Conservation (phyloP, 495 filamentous ascomycete species). For the Penicillium nucicola region DNA sequence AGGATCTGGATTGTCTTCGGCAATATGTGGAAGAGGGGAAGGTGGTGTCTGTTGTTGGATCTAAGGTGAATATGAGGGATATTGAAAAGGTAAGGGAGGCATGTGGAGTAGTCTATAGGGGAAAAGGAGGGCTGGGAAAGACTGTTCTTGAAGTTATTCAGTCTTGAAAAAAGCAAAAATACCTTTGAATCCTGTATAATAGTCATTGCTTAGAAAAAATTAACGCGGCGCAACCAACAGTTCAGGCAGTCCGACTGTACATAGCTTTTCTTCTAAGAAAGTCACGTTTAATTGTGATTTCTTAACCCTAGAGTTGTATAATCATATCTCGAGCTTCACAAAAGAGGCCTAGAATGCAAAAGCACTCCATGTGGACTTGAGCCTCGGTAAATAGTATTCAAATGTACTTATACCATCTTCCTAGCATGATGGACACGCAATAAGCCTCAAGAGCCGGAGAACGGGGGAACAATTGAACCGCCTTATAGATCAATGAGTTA, state of each 20-base stretch:
- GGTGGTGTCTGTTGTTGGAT: conserved; percentile 41
- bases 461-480: background rate
- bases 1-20: conserved; percentile 39
- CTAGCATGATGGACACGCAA: background rate
- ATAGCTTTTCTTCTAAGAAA: no score
- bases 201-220: no score
- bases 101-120: conserved; percentile 42
- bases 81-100: conserved; percentile 40
- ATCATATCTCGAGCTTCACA: no score
- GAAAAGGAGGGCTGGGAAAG: conserved; percentile 54
- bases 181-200: no score
- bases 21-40: conserved; percentile 41
- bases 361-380: background rate
- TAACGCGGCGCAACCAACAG: no score
- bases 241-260: no score
- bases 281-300: no score
- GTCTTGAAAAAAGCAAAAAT: no score
- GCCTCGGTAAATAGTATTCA: background rate
- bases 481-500: background rate
- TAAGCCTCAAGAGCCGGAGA: background rate
- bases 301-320: no score
- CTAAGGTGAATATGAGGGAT: conserved; percentile 37
- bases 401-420: background rate
- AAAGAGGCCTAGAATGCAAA: no score
- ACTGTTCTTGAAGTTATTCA: conserved; percentile 34